Evolutionary conservation across 176 grass and related monocot genomes (phyloP).

Genomic region (Saccharum spontaneum): DNA sequence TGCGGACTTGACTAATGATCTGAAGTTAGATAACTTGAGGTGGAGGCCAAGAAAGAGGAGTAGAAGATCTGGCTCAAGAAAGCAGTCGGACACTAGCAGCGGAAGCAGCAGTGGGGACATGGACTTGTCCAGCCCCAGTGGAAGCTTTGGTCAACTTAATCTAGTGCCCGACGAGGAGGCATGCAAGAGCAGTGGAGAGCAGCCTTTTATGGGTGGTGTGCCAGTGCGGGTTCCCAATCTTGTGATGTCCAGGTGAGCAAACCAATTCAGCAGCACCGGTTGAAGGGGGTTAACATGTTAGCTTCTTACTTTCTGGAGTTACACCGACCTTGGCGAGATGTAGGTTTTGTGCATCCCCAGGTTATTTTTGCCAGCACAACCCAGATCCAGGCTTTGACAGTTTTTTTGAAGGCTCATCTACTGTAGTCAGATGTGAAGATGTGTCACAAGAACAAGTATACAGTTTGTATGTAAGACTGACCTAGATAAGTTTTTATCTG

Average conservation of each 20-base stretch:
- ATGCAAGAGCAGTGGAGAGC: conserved; percentile 66
- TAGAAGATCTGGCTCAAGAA: conserved; percentile 56
- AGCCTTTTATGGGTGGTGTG: conserved; percentile 43
- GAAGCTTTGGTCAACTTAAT: conserved; percentile 50
- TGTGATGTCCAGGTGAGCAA: conserved; percentile 73
- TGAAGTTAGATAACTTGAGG: conserved; percentile 60
- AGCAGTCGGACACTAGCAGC: conserved; percentile 55
- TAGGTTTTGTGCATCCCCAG: conserved; percentile 70
- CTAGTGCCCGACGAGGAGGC: conserved; percentile 51
- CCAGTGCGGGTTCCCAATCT: conserved; percentile 43
- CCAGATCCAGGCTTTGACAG: conserved; percentile 11
- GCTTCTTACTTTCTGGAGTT: conserved; percentile 17
- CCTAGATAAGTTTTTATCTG: conserved; percentile 17
- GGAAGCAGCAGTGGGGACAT: conserved; percentile 52
- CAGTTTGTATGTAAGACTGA: conserved; percentile 44
- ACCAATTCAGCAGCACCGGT: neutral
- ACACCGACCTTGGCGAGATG: conserved; percentile 48
- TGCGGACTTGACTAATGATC: conserved; percentile 55
- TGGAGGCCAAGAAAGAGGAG: conserved; percentile 76
- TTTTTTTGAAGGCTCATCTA: conserved; percentile 14
- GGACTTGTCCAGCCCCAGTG: conserved; percentile 38
- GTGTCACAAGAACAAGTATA: neutral
- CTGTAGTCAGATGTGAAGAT: neutral
- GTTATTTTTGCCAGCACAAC: conserved; percentile 19
- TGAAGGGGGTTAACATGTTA: neutral